phyloP scores from a whole-genome alignment of 2,329 filamentous ascomycete genomes.

The Venturia pyrina region DNA sequence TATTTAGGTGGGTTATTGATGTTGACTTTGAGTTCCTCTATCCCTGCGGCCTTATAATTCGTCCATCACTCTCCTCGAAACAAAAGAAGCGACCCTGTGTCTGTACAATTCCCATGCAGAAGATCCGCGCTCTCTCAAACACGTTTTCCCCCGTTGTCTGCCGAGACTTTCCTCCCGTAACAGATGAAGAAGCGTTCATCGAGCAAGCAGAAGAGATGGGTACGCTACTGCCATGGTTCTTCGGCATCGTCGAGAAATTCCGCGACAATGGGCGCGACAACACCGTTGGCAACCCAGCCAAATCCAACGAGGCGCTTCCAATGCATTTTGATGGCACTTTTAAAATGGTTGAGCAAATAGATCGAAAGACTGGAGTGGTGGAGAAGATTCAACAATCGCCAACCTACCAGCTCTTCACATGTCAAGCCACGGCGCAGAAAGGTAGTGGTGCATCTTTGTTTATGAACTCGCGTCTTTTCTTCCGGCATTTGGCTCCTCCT shows the following conservation, averaged over 20 bases:
- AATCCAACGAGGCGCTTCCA: conserved; percentile 40
- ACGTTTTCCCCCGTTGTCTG: background rate
- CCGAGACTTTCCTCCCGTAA: background rate
- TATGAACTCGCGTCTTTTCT: conserved; percentile 40
- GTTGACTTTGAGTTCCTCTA: conserved; percentile 16
- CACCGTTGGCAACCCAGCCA: background rate
- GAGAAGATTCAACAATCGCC: conserved; percentile 22
- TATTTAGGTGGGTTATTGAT: background rate
- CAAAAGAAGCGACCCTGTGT: background rate
- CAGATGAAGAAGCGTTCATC: background rate
- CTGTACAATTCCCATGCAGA: background rate
- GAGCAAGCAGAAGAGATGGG: background rate
- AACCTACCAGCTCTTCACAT: conserved; percentile 45
- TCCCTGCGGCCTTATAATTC: conserved; percentile 11
- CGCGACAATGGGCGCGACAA: background rate
- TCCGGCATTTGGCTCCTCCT: conserved; percentile 30
- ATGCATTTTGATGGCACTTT: conserved; percentile 50
- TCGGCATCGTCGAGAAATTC: background rate
- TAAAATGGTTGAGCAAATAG: conserved; percentile 36
- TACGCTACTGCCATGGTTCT: background rate
- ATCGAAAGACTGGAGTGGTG: conserved; percentile 32
- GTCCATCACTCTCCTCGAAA: conserved; percentile 10
- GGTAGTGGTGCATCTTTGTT: conserved; percentile 46
- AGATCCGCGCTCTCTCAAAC: background rate
- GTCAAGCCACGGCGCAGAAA: conserved; percentile 35